Evolutionary conservation across 2,329 filamentous ascomycete species (phyloP), one percentile per base, ranked within the genome.

Genomic region (Stachybotrys echinatus): DNA sequence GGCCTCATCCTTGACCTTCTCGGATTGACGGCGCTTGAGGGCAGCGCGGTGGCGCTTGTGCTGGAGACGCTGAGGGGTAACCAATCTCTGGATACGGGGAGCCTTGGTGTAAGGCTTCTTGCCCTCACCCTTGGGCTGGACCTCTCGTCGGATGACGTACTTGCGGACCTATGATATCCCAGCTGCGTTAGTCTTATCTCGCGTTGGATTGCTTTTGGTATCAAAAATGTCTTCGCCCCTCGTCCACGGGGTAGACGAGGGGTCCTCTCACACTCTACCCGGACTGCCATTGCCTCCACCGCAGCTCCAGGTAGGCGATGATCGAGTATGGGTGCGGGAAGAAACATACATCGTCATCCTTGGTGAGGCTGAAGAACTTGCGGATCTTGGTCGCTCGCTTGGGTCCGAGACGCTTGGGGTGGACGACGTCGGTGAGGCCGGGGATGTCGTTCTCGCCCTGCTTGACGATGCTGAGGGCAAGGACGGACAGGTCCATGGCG

Each of bases 351-450:
- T 99, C 94, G 84, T 99, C 94, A 87, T 97, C 92, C 92, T 97
- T 97, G 89, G 87, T 92, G 85, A 99, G 89, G 81, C 90, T 87
- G 83, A 97, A 99, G 88, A 99, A 99, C 75, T 86, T 88, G 78
- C 92, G 90, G 81, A 99, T 97, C 91, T 97, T 99, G 81, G 91
- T 96, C 73, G 94, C 94, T 72, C 94, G 89, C 92, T 99, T 99
- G 81, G 94, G 94, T 67, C 94, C 94, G 72, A 99, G 89, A 70
- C 94, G 89, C 89, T 99, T 99, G 77, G 94, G 94, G 84, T 95
- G 89, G 72, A 97, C 91, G 74, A 88, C 85, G 76, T 99, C 94
- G 81, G 94, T 99, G 63, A 99, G 80, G 70, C 94, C 94, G 74
- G 94, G 92, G 73, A 99, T 87, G 56, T 97, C 92, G 64, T 71